Conservation (phyloP, 106 monocot species). For the Platanthera guangdongensis region DNA sequence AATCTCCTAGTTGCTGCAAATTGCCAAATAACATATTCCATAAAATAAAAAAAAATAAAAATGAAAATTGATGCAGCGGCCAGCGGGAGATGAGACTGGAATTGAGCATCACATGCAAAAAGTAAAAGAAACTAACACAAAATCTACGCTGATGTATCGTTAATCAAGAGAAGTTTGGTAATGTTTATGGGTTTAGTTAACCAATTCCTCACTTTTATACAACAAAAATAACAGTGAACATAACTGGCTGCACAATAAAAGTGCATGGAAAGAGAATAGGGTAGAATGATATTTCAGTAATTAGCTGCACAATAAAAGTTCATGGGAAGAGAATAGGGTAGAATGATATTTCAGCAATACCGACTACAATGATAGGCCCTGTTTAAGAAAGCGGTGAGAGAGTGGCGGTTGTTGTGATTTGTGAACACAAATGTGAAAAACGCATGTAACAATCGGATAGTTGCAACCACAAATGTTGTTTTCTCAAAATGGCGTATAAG, state of each 20-base stretch:
- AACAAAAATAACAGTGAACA: neutral
- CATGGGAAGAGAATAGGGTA: neutral
- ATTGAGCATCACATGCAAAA: neutral
- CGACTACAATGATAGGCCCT: neutral
- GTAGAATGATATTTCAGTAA: neutral
- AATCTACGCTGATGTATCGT: neutral
- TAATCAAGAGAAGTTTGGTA: neutral
- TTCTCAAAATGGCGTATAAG: too few species aligned
- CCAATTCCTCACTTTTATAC: neutral
- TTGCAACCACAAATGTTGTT: too few species aligned
- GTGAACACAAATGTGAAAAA: too few species aligned
- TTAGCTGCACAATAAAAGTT: neutral
- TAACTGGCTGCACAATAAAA: neutral
- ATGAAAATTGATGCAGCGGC: neutral
- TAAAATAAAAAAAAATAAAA: neutral
- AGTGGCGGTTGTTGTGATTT: too few species aligned
- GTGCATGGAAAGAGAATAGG: neutral
- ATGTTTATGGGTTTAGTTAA: neutral
- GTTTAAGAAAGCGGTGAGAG: too few species aligned
- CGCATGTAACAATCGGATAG: too few species aligned
- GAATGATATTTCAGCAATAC: neutral
- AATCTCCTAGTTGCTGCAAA: slow-evolving; percentile 5
- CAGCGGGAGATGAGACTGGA: neutral
- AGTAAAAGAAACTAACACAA: neutral
- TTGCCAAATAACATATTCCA: neutral